Evolutionary conservation across 2,329 filamentous ascomycete genomes (phyloP).

Genomic region (Shiraia bambusicola): DNA sequence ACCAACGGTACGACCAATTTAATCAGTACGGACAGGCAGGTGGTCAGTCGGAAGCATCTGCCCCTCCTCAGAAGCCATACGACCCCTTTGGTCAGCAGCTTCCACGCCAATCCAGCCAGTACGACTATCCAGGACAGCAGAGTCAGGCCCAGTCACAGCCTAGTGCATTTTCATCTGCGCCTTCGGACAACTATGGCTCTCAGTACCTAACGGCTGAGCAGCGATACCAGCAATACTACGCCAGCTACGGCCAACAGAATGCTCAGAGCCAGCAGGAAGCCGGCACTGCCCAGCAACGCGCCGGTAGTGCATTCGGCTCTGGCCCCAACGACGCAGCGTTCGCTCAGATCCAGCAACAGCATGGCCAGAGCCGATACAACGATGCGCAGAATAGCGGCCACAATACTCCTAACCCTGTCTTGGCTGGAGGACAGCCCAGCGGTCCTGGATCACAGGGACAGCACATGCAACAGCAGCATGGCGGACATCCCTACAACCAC

Average conservation of each 20-base stretch:
- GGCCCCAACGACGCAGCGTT: conserved; percentile 61
- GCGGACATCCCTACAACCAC: conserved; percentile 54
- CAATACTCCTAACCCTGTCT: conserved; percentile 81
- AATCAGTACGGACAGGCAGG: conserved; percentile 67
- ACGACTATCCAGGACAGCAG: conserved; percentile 52
- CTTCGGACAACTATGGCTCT: conserved; percentile 71
- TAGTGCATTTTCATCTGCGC: conserved; percentile 71
- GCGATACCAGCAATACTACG: conserved; percentile 71
- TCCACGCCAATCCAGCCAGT: conserved; percentile 49
- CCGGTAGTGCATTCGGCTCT: conserved; percentile 72
- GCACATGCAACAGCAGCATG: conserved; percentile 50
- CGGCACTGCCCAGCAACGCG: conserved; percentile 70
- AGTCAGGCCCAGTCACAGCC: conserved; percentile 62
- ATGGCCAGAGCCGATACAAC: conserved; percentile 67
- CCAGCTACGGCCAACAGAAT: conserved; percentile 54
- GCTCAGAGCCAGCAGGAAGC: conserved; percentile 67
- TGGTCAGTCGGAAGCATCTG: conserved; percentile 60
- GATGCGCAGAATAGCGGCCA: conserved; percentile 85
- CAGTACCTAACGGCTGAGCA: conserved; percentile 78
- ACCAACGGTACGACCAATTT: conserved; percentile 62
- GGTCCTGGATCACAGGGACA: conserved; percentile 52
- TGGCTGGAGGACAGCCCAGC: conserved; percentile 55
- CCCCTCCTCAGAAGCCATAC: conserved; percentile 74
- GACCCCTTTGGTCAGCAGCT: conserved; percentile 83
- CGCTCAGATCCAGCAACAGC: conserved; percentile 64